A percentile compares a stretch with the other conserved stretches of the same genome.
phyloP scores from a whole-genome alignment of 768 basidiomycete species.

The Suillus spraguei region DNA sequence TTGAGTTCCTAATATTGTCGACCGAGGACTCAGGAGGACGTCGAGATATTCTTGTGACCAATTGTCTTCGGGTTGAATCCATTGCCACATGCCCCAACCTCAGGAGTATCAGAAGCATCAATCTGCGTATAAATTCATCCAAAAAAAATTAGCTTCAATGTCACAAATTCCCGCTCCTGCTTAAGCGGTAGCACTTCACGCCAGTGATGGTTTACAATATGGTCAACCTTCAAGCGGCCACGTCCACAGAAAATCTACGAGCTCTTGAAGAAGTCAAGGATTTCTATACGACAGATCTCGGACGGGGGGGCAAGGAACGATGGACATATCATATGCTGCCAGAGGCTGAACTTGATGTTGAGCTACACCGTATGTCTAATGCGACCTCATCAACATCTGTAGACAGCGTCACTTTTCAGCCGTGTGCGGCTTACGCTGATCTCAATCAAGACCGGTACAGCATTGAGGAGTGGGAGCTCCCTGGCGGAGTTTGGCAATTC shows the following conservation, averaged over 20 bases:
- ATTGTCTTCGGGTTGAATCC: constrained; percentile 8
- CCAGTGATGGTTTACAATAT: constrained; percentile 33
- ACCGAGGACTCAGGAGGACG: constrained; percentile 24
- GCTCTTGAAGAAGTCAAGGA: constrained; percentile 56
- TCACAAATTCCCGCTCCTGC: background rate
- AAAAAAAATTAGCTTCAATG: constrained; percentile 5
- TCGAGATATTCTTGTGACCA: constrained; percentile 19
- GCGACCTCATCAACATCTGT: constrained; percentile 36
- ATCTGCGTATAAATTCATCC: constrained; percentile 12
- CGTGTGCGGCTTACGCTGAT: constrained; percentile 37
- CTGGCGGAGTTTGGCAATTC: constrained; percentile 44
- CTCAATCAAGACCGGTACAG: constrained; percentile 45
- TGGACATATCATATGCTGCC: constrained; percentile 56
- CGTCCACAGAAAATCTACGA: constrained; percentile 47
- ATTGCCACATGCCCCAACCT: constrained; percentile 23
- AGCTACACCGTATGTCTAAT: constrained; percentile 41
- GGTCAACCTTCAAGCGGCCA: constrained; percentile 47
- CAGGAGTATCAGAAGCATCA: constrained; percentile 14
- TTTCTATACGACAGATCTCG: constrained; percentile 55
- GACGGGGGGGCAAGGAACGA: constrained; percentile 48
- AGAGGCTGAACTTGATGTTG: constrained; percentile 41
- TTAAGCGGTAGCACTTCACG: background rate
- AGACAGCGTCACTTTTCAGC: constrained; percentile 48
- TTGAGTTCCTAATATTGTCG: constrained; percentile 26
- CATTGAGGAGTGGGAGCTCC: constrained; percentile 43